Base-by-base conservation (phyloP, 352 stramenopile genomes). In the Phytophthora crassamura region DNA sequence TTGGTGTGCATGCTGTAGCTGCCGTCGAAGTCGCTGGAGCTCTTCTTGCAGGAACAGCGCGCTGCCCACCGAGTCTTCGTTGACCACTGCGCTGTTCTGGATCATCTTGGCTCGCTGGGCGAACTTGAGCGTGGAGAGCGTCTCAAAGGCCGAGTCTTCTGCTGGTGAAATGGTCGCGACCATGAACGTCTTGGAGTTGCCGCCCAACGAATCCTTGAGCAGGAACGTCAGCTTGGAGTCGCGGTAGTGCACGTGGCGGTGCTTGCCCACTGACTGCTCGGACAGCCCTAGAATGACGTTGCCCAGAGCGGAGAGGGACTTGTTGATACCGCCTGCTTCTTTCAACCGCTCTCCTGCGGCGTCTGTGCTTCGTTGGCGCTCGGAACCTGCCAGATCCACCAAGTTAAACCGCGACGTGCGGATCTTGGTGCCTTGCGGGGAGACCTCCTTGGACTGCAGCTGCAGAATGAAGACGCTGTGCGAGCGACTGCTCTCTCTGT, bases 371-470 rank as follows among this genome's bases (percentile, higher is more conserved):
- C 93, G 89, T 59, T 99, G 96, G 48, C 96, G 97, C 77, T 99
- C 97, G 4, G 94, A 99, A 11, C 98, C 98, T 12, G 98, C 98
- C 36, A 99, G 78, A 82, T 99, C 98, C 15, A 99, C 97, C 25
- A 99, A 80, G 68, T 99, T 99, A 30, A 99, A 93, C 6, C 96
- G 95, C 6, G 96, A 98, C 7, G 75, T 78, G 5, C 86, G 80
- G 20, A 79, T 90, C 49, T 88, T 89, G 9, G 80, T 90, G 15
- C 84, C 85, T 54, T 89, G 77, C 2, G 70, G 18, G 0, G 72
- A 83, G 9, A 66, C 84, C 36, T 91, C 83, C 41, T 78, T 88
- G 0, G 82, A 84, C 70, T 92, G 80, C 47, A 95, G 75, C 50
- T 93, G 82, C 20, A 95, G 57, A 28, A 94, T 88, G 48, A 96